A percentile compares a stretch with the other conserved stretches of the same genome.
Evolutionary conservation across 768 basidiomycete species (phyloP).

Genomic region (Mrakia frigida): DNA sequence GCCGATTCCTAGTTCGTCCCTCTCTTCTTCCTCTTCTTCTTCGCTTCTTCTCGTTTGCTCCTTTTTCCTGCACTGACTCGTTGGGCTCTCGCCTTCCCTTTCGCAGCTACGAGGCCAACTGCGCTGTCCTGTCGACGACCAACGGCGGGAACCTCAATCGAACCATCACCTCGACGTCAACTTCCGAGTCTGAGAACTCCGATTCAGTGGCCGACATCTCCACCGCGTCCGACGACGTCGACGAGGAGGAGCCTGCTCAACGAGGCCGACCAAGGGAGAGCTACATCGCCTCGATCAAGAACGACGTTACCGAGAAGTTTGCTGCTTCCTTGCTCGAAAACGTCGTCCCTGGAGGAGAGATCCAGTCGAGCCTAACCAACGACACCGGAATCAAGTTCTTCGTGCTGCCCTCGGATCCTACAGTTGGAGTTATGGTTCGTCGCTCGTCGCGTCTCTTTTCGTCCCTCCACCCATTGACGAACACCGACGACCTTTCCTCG

Average conservation of each 20-base stretch:
- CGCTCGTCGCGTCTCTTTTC: too few relatives aligned
- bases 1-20: neutral
- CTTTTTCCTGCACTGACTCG: neutral
- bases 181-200: neutral
- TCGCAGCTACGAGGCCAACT: conserved; percentile 59
- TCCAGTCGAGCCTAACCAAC: neutral
- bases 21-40: neutral
- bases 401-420: conserved; percentile 1
- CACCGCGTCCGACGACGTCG: neutral
- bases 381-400: conserved; percentile 4
- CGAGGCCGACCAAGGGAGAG: conserved; percentile 2
- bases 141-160: conserved; percentile 53
- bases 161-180: conserved; percentile 4
- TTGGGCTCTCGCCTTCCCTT: neutral
- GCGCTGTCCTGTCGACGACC: conserved; percentile 52
- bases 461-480: too few relatives aligned
- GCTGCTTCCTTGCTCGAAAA: neutral
- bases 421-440: neutral
- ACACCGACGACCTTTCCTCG: too few relatives aligned
- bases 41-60: neutral
- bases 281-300: conserved; percentile 6
- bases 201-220: neutral
- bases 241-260: neutral
- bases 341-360: neutral
- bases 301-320: neutral